Evolutionary conservation across 768 basidiomycete genomes (phyloP).

Genomic region (Cystofilobasidium macerans): DNA sequence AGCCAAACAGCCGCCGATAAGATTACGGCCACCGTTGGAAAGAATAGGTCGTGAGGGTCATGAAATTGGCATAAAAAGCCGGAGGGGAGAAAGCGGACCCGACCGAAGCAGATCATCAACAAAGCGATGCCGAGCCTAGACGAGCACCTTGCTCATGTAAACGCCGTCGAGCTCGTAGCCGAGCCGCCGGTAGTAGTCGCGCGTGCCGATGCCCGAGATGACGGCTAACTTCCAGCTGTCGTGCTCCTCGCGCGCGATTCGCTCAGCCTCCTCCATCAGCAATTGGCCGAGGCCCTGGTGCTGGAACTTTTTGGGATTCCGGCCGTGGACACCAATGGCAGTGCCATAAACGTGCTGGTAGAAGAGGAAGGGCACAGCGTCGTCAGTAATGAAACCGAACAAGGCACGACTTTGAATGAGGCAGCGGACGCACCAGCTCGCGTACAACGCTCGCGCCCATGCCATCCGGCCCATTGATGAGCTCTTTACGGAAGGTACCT

Average conservation of each 20-base stretch:
- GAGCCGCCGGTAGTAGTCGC: conserved; percentile 89
- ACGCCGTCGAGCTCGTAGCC: conserved; percentile 93
- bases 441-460: conserved; percentile 84
- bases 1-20: too few species aligned
- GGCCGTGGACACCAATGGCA: conserved; percentile 89
- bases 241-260: conserved; percentile 94
- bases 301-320: conserved; percentile 97
- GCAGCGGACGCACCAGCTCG: conserved; percentile 51
- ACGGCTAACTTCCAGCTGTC: conserved; percentile 93
- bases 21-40: too few species aligned
- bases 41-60: too few species aligned
- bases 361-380: background rate
- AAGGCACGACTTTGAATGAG: background rate
- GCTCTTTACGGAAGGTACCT: conserved; percentile 89
- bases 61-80: too few species aligned
- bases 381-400: background rate
- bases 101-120: too few species aligned
- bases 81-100: too few species aligned
- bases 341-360: conserved; percentile 70
- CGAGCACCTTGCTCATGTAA: conserved; percentile 77
- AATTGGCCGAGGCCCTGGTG: conserved; percentile 94
- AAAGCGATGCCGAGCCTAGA: conserved; percentile 14
- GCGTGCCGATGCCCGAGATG: conserved; percentile 91
- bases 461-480: conserved; percentile 57
- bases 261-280: conserved; percentile 97